Evolutionary conservation across 208 protist species (phyloP).

Genomic region (Crithidia mellificae): DNA sequence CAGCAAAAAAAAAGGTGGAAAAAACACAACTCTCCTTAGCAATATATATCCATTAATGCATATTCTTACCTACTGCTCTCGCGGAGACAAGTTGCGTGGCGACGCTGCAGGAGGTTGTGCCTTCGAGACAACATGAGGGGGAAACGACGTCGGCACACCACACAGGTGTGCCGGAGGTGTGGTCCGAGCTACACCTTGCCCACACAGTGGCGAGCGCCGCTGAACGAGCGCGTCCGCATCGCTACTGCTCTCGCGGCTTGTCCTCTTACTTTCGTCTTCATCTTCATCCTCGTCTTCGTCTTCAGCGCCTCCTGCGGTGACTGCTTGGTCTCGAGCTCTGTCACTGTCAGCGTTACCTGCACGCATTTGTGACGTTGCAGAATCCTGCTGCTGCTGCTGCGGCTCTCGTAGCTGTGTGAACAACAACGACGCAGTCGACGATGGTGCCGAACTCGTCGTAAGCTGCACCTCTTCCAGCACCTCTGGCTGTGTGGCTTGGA

Average conservation of each 20-base stretch:
- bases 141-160: slow-evolving; percentile 18
- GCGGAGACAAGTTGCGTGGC: no score
- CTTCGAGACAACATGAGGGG: background rate
- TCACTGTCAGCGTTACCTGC: no score
- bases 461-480: slow-evolving; percentile 17
- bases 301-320: no score
- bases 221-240: background rate
- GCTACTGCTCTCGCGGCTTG: background rate
- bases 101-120: no score
- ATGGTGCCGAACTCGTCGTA: background rate
- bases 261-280: background rate
- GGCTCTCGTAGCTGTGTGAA: background rate
- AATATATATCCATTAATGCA: no score
- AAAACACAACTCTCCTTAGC: no score
- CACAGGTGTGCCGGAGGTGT: slow-evolving; percentile 41
- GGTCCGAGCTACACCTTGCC: background rate
- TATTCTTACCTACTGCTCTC: no score
- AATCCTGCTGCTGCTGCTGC: background rate
- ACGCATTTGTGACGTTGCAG: no score
- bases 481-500: slow-evolving; percentile 21
- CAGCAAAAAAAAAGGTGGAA: no score
- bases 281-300: slow-evolving; percentile 20
- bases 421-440: no score
- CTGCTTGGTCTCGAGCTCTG: no score
- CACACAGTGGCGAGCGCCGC: background rate